Conservation (phyloP, 257 asterid genomes). For the Solanum pimpinellifolium region DNA sequence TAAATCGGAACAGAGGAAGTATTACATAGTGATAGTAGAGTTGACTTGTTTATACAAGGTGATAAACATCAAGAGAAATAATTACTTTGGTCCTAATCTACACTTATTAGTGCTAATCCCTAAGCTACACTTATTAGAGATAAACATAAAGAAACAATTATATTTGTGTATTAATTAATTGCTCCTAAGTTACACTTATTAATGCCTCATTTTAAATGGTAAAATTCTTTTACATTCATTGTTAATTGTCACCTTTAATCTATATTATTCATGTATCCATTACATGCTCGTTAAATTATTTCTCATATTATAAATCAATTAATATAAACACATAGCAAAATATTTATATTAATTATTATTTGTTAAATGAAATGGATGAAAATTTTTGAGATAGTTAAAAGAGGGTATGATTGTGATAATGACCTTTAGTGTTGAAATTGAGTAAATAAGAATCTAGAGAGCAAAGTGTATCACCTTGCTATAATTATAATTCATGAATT, state of each 20-base stretch:
- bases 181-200: background rate
- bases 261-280: too few species aligned
- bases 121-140: background rate
- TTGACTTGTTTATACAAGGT: background rate
- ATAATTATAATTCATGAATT: too few species aligned
- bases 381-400: background rate
- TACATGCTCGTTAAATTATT: background rate
- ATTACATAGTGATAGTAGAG: background rate
- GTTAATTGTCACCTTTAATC: background rate
- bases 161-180: background rate
- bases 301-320: too few species aligned
- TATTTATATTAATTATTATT: too few species aligned
- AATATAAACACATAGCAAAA: too few species aligned
- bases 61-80: background rate
- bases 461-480: background rate
- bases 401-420: background rate
- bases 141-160: background rate
- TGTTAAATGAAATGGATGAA: too few species aligned
- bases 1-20: too few species aligned
- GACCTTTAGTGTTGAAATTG: background rate
- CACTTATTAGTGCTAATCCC: background rate
- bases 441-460: too few species aligned
- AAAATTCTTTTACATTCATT: too few species aligned
- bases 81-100: background rate
- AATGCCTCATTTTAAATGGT: background rate